Evolutionary conservation across 108 stramenopile genomes (phyloP), one percentile per base, ranked within the genome.

Genomic region (Cyclotella kingstonii): DNA sequence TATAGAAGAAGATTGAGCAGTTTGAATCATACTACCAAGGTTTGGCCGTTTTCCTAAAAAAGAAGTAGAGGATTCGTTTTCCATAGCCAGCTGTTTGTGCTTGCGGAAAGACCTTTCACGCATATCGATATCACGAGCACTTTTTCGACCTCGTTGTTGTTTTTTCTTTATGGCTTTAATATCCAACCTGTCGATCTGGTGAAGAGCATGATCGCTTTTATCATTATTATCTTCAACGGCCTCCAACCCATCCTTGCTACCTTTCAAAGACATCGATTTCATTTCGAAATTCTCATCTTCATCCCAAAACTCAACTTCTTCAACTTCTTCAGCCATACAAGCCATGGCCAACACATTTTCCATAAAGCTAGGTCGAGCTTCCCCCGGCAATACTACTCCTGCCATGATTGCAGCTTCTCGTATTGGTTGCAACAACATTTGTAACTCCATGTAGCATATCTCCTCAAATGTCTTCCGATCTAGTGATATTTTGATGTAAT

Each of bases 331-430:
- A 17, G 19, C 26, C 35, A 38, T 60, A 54, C 82, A 73, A 46
- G 81, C 84, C 78, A 84, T 63, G 14, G 66, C 83, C 39, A 84
- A 29, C 39, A 80, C 86, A 30, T 81, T 75, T 64, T 85, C 82
- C 3, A 81, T 84, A 26, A 78, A 60, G 36, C 76, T 69, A 0
- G 91, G 91, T 15, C 84, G 43, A 10, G 91, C 76, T 42, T 93
- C 91, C n/a, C 91, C 91, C 1, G 91, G 87, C 25, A 93, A 49
- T 40, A 93, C 46, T 14, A 83, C 91, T 18, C 88, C 84, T 23
- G 87, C 79, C 80, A 89, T 83, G 14, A 93, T 81, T 30, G 91
- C 91, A 3, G 86, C 91, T 68, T 93, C 86, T 45, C 88, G 84
- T 15, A 93, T 63, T 14, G 91, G 91, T 34, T 81, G 71, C 6